phyloP scores from a whole-genome alignment of 139 green algal species.

The Ettlia oleoabundans region DNA sequence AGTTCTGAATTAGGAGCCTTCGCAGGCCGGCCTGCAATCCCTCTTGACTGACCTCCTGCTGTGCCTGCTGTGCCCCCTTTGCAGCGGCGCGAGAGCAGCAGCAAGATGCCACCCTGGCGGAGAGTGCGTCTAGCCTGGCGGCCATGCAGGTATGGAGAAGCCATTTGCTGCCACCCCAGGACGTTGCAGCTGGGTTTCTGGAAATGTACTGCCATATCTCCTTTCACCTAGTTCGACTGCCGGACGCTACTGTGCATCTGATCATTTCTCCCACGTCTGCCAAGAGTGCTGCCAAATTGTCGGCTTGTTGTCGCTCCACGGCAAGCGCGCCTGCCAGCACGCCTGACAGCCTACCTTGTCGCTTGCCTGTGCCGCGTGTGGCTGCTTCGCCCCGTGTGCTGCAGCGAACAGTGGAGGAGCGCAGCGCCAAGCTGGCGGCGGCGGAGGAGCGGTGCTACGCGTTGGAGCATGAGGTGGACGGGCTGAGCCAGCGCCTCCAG shows the following conservation, averaged over 20 bases:
- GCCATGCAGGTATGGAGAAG: slow-evolving; percentile 50
- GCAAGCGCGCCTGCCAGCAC: no score
- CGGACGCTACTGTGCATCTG: no score
- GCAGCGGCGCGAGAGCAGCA: slow-evolving; percentile 62
- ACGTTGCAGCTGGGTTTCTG: no score
- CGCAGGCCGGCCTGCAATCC: neutral
- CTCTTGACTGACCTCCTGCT: neutral
- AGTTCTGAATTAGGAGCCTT: no score
- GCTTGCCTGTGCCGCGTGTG: neutral
- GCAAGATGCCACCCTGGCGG: slow-evolving; percentile 60
- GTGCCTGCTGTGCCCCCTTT: no score
- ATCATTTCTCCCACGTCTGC: no score
- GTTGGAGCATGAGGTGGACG: slow-evolving; percentile 43
- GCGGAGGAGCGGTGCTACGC: slow-evolving; percentile 41
- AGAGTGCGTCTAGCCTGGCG: slow-evolving; percentile 54
- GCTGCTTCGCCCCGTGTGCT: neutral
- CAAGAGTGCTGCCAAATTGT: no score
- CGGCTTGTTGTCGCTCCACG: no score
- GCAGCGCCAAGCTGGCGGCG: slow-evolving; percentile 9
- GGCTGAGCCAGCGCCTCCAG: slow-evolving; percentile 10
- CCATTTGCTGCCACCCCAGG: no score
- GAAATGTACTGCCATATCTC: no score
- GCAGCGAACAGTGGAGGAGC: slow-evolving; percentile 54
- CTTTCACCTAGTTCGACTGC: no score
- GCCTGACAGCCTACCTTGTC: neutral